These are phyloP conservation scores for Russula brevipes DNA, from an alignment of 768 basidiomycete species.

Conservation along the genomic window DNA sequence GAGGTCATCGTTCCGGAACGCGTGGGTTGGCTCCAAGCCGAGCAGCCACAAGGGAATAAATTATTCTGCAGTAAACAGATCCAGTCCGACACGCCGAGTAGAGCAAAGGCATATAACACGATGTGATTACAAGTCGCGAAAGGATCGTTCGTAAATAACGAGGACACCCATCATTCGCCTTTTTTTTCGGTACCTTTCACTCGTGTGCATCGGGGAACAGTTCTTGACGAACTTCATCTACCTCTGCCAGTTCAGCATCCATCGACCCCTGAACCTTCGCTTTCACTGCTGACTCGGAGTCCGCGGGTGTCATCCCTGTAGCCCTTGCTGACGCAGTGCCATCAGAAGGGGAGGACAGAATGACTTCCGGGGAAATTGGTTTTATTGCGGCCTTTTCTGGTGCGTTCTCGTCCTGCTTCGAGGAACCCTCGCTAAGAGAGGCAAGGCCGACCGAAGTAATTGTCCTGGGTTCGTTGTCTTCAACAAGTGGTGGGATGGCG, in stretches of 20 bases:
- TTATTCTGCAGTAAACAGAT: conserved; percentile 10
- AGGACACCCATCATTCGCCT: not conserved
- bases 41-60: conserved; percentile 11
- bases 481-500: not conserved
- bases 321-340: not conserved
- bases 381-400: not conserved
- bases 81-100: conserved; percentile 10
- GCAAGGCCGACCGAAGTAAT: conserved; percentile 6
- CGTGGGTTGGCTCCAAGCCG: too few relatives aligned
- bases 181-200: not conserved
- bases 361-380: not conserved
- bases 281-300: not conserved
- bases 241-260: conserved; percentile 34
- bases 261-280: conserved; percentile 29
- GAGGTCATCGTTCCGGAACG: too few relatives aligned
- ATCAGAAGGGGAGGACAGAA: not conserved
- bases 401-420: conserved; percentile 6
- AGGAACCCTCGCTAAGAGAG: not conserved
- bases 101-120: conserved; percentile 8
- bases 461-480: conserved; percentile 13
- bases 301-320: too few relatives aligned
- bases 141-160: not conserved
- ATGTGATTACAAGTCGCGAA: not conserved
- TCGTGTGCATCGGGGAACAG: conserved; percentile 33
- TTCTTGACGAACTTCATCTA: conserved; percentile 35